phyloP scores from a whole-genome alignment of 2,329 filamentous ascomycete species.

The Clarireedia homoeocarpa region DNA sequence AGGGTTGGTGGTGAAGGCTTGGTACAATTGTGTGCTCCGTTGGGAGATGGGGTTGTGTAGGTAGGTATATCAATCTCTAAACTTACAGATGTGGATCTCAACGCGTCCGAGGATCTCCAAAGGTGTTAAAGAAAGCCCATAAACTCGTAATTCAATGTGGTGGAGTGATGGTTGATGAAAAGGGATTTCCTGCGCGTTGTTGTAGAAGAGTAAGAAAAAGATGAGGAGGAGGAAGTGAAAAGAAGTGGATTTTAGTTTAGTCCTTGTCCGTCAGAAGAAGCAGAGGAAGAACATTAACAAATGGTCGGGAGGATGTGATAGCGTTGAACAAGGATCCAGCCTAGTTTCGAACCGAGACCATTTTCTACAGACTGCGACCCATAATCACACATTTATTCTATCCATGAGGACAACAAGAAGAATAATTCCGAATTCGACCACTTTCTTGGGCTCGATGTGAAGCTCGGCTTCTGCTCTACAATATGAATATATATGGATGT shows the following conservation, averaged over 20 bases:
- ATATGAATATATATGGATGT: slow-evolving; percentile 29
- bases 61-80: slow-evolving; percentile 13
- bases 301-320: slow-evolving; percentile 13
- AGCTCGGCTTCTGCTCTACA: slow-evolving; percentile 39
- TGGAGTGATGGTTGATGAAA: slow-evolving; percentile 21
- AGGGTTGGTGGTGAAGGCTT: slow-evolving; percentile 1
- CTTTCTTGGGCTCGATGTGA: slow-evolving; percentile 60
- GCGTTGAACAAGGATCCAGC: slow-evolving; percentile 21
- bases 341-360: slow-evolving; percentile 4
- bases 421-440: slow-evolving; percentile 9
- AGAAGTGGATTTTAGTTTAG: slow-evolving; percentile 1
- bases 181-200: slow-evolving; percentile 17
- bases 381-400: background rate
- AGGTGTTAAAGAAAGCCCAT: slow-evolving; percentile 19
- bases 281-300: slow-evolving; percentile 3
- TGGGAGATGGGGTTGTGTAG: background rate
- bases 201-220: slow-evolving; percentile 28
- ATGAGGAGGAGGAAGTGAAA: slow-evolving; percentile 26
- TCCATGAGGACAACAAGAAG: background rate
- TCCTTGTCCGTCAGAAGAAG: background rate
- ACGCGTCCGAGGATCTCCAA: slow-evolving; percentile 22
- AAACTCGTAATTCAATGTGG: slow-evolving; percentile 27
- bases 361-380: slow-evolving; percentile 8
- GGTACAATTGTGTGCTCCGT: background rate
- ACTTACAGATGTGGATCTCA: slow-evolving; percentile 25